A percentile compares a stretch with the other conserved stretches of the same genome.
These are phyloP conservation scores for Liriodendron chinense DNA, from an alignment of 164 flowering plant species.

Conservation along the genomic window DNA sequence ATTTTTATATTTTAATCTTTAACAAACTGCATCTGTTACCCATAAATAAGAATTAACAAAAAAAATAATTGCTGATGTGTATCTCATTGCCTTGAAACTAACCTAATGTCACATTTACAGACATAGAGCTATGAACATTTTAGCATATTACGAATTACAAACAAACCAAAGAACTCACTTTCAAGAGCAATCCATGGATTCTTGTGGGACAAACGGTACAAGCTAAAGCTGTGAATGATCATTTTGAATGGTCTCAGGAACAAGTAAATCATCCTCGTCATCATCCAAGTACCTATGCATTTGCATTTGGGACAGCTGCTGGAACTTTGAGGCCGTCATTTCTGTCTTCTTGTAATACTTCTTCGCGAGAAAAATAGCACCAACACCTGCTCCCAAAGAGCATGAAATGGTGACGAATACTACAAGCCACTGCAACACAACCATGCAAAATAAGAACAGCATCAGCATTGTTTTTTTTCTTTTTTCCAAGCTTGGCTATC, in stretches of 20 bases:
- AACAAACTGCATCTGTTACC: background rate
- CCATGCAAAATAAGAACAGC: background rate
- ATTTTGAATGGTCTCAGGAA: constrained; percentile 3
- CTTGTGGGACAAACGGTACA: background rate
- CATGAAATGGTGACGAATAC: constrained; percentile 9
- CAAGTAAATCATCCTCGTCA: constrained; percentile 18
- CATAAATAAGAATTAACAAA: no score
- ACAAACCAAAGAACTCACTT: no score
- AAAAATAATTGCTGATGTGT: background rate
- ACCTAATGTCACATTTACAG: background rate
- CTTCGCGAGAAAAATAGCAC: constrained; percentile 9
- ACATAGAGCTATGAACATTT: background rate
- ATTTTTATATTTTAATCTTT: no score
- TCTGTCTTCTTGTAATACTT: constrained; percentile 7
- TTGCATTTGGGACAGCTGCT: constrained; percentile 24
- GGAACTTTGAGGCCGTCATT: constrained; percentile 14
- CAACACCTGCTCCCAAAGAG: constrained; percentile 15
- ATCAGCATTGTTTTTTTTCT: background rate
- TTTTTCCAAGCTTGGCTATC: background rate
- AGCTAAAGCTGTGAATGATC: constrained; percentile 16
- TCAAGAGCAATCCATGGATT: background rate
- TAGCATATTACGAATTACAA: background rate
- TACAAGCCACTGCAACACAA: constrained; percentile 16
- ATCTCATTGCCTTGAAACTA: background rate
- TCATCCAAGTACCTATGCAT: constrained; percentile 15